Conservation (phyloP, 148 eudicot genomes). For the Camellia lanceoleosa region DNA sequence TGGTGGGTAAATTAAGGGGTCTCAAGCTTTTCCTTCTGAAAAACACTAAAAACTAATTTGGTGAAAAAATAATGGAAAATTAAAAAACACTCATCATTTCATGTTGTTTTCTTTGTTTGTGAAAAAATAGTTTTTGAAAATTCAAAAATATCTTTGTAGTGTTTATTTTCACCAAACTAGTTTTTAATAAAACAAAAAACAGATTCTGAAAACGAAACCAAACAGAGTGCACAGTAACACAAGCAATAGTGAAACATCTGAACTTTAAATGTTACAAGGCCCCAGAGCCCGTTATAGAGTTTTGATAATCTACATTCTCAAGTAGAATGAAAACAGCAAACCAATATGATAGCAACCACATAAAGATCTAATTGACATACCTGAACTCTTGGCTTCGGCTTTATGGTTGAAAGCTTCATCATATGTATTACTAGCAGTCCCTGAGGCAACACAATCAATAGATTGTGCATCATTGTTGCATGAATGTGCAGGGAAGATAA, state of each 20-base stretch:
- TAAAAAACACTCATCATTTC: no score
- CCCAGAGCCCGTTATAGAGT: neutral
- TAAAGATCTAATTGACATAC: constrained; percentile 20
- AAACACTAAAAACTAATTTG: no score
- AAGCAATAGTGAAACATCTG: neutral
- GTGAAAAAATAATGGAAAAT: no score
- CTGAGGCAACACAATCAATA: constrained; percentile 9
- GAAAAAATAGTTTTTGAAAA: no score
- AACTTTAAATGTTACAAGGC: neutral
- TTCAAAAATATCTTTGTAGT: no score
- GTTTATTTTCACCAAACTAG: no score
- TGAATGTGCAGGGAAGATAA: constrained; percentile 31
- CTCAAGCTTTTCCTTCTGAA: no score
- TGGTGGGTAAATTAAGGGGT: no score
- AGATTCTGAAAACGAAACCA: no score
- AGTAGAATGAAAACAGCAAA: neutral
- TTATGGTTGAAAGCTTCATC: constrained; percentile 28
- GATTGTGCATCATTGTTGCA: constrained; percentile 25
- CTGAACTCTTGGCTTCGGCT: constrained; percentile 30
- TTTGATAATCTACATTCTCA: neutral
- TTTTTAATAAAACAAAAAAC: no score
- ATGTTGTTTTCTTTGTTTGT: no score
- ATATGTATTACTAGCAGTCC: constrained; percentile 14
- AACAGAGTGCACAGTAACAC: neutral
- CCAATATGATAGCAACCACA: neutral